These are phyloP conservation scores for Aspergillus heteromorphus DNA, from an alignment of 495 filamentous ascomycete species.

Conservation along the genomic window DNA sequence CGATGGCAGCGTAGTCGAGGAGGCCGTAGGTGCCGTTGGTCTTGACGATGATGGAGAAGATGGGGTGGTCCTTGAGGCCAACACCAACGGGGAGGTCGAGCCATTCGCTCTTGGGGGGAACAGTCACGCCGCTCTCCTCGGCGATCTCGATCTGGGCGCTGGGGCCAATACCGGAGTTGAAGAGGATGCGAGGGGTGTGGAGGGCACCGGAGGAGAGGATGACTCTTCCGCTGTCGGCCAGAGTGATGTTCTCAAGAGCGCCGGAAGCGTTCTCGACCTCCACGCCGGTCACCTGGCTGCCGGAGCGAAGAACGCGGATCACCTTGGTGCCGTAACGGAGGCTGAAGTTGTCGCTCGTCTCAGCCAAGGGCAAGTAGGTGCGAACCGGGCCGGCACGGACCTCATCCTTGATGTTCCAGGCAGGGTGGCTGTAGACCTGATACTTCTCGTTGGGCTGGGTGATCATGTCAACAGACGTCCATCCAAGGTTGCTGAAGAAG, in stretches of 20 bases:
- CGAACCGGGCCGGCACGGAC: constrained; percentile 67
- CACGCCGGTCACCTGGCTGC: constrained; percentile 58
- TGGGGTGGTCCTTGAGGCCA: constrained; percentile 68
- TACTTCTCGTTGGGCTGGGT: constrained; percentile 59
- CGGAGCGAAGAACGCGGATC: constrained; percentile 57
- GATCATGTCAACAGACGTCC: constrained; percentile 58
- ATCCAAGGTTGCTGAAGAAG: constrained; percentile 52
- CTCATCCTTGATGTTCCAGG: constrained; percentile 63
- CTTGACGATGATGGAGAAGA: constrained; percentile 61
- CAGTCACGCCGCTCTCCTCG: constrained; percentile 43
- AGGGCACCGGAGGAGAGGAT: constrained; percentile 67
- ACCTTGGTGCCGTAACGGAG: constrained; percentile 62
- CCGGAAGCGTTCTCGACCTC: constrained; percentile 59
- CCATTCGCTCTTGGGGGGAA: constrained; percentile 55
- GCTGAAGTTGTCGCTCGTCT: constrained; percentile 58
- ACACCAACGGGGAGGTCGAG: constrained; percentile 70
- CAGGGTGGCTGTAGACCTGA: constrained; percentile 57
- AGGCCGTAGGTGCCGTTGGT: constrained; percentile 53
- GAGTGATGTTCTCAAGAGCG: constrained; percentile 51
- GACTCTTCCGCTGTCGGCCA: constrained; percentile 59
- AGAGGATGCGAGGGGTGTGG: constrained; percentile 67
- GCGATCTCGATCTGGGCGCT: constrained; percentile 55
- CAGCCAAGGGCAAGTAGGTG: constrained; percentile 65
- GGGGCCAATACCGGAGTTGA: constrained; percentile 61
- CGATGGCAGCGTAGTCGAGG: constrained; percentile 63